Base-by-base conservation (phyloP, 495 filamentous ascomycete species). In the Penicillium subrubescens region DNA sequence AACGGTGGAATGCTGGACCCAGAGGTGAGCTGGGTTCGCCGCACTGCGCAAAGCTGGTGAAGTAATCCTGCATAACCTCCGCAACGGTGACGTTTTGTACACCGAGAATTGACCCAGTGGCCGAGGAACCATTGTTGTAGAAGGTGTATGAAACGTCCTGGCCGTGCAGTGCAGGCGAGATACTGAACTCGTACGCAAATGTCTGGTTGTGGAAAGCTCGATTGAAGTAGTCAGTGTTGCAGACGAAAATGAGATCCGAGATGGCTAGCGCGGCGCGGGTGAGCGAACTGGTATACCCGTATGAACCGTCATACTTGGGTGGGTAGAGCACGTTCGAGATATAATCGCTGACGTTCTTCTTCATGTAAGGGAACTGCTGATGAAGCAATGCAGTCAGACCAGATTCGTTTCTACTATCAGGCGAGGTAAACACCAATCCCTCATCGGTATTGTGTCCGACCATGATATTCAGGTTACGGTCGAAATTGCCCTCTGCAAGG, bases 111-210 rank as follows among this genome's bases (percentile, higher is more conserved):
- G 58, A 12, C 29, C 33, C 41, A 0, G 48, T 34, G 10, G 44
- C 29, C 25, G 53, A 29, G 17, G 66, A 63, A 51, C 71, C 73
- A 8, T 79, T 77, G 25, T 83, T 83, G 72, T 90, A 89, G 8
- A 86, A 82, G 0, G 82, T 85, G 66, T 91, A 89, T 0, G 82
- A 77, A 2, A 87, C 82, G 29, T 90, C 90, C 4, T 83, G 60
- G 7, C 88, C 88, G 53, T 82, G 69, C 0, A 77, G 65, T 5
- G 75, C 88, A 0, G 89, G 87, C 8, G 84, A 80, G 54, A 90
- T 77, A 66, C 77, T 82, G 72, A 91, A 91, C 17, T 82, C 67
- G 68, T 91, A 92, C 5, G 80, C 73, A 67, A 83, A 88, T 1
- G 84, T 84, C 39, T 82, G 67, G 67, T 86, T 84, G 48, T 71